Evolutionary conservation across 345 rosid species (phyloP).

Genomic region (Pistacia atlantica): DNA sequence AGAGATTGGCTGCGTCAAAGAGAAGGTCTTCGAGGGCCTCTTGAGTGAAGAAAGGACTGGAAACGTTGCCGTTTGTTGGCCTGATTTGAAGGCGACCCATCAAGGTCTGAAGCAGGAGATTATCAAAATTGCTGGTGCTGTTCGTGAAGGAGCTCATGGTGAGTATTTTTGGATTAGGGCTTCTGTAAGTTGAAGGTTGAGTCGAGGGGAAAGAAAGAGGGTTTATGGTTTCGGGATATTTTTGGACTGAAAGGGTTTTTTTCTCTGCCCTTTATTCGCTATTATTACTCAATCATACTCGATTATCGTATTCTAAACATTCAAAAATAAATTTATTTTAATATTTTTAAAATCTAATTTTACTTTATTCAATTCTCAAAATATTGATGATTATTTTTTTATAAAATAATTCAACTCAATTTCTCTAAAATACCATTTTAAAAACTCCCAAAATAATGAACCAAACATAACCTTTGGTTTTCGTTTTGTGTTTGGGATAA

Average conservation of each 20-base stretch:
- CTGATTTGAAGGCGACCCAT: conserved; percentile 88
- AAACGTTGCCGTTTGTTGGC: conserved; percentile 36
- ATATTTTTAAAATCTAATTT: too few species aligned
- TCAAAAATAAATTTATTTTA: too few species aligned
- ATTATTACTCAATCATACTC: too few species aligned
- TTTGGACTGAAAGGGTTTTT: background rate
- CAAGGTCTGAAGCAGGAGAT: conserved; percentile 71
- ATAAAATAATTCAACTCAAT: too few species aligned
- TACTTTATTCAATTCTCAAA: too few species aligned
- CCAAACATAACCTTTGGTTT: too few species aligned
- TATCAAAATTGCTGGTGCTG: conserved; percentile 60
- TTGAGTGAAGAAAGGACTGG: conserved; percentile 46
- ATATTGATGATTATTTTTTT: too few species aligned
- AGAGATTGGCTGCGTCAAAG: conserved; percentile 48
- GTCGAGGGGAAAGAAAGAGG: background rate
- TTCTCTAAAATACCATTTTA: too few species aligned
- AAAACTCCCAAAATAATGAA: too few species aligned
- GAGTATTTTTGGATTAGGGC: conserved; percentile 15
- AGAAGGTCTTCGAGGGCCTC: conserved; percentile 83
- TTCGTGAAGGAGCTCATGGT: conserved; percentile 62
- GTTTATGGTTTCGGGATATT: background rate
- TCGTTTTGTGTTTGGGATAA: too few species aligned
- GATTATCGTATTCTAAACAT: too few species aligned
- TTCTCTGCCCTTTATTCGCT: too few species aligned
- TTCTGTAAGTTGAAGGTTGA: conserved; percentile 9